Conservation (phyloP, 2,329 filamentous ascomycete species). For the Talaromyces piceae region DNA sequence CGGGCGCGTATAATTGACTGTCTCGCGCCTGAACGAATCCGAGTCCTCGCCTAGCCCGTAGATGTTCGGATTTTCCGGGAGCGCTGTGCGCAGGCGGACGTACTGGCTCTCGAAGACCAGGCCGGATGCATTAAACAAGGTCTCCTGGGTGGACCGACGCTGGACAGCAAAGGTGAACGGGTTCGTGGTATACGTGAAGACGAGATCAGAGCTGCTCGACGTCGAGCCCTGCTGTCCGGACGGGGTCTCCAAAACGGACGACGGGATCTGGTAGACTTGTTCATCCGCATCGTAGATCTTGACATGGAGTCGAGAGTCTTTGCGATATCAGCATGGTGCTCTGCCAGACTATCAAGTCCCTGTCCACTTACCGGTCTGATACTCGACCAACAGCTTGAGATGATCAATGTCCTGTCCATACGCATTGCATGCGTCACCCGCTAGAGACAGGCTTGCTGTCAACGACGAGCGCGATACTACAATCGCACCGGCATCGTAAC, state of each 20-base stretch:
- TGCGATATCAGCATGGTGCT: conserved; percentile 2
- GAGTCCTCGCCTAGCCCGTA: conserved; percentile 76
- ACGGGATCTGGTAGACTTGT: conserved; percentile 67
- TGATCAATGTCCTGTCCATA: conserved; percentile 52
- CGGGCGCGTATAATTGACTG: conserved; percentile 61
- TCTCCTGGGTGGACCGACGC: conserved; percentile 23
- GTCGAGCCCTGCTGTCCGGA: conserved; percentile 38
- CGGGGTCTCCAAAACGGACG: conserved; percentile 59
- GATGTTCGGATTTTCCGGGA: conserved; percentile 62
- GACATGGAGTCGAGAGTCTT: conserved; percentile 57
- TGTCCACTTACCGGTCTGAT: conserved; percentile 34
- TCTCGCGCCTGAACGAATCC: conserved; percentile 61
- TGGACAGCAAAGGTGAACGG: conserved; percentile 63
- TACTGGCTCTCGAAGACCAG: conserved; percentile 75
- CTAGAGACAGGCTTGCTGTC: conserved; percentile 58
- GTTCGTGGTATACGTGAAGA: conserved; percentile 46
- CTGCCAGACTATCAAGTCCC: background rate
- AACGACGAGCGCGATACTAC: conserved; percentile 28
- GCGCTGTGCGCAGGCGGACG: conserved; percentile 61
- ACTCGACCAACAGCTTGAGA: conserved; percentile 53
- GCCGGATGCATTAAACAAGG: conserved; percentile 62
- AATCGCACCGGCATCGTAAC: conserved; percentile 32
- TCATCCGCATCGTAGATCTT: conserved; percentile 64
- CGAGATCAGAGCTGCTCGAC: conserved; percentile 24
- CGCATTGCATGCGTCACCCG: conserved; percentile 56